Conservation (phyloP, 2,329 filamentous ascomycete genomes). For the Lachnellula occidentalis region DNA sequence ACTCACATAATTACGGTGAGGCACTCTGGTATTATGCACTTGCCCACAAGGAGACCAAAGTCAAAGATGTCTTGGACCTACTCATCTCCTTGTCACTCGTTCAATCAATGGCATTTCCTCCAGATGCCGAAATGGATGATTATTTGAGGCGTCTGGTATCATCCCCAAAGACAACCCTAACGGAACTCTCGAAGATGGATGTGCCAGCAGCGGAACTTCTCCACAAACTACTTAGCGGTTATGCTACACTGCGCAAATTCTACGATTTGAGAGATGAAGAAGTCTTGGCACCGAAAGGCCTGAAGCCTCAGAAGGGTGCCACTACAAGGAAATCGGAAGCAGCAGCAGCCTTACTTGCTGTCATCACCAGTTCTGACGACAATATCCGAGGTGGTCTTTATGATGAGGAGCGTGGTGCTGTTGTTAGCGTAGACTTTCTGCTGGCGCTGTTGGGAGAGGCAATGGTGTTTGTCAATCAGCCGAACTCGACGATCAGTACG, state of each 20-base stretch:
- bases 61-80: constrained; percentile 79
- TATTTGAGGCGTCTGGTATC: constrained; percentile 65
- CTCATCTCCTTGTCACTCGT: constrained; percentile 83
- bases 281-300: constrained; percentile 33
- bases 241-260: constrained; percentile 84
- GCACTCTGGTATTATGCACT: constrained; percentile 88
- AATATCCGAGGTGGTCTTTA: constrained; percentile 88
- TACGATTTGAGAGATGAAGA: constrained; percentile 80
- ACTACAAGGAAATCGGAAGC: constrained; percentile 62
- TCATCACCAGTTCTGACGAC: constrained; percentile 80
- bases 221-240: constrained; percentile 82
- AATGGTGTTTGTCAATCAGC: constrained; percentile 66
- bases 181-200: constrained; percentile 67
- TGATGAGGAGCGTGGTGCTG: constrained; percentile 72
- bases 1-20: constrained; percentile 74
- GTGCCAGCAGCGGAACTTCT: constrained; percentile 77
- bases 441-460: constrained; percentile 79
- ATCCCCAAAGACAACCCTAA: constrained; percentile 66
- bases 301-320: constrained; percentile 37
- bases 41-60: constrained; percentile 70
- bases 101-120: constrained; percentile 76
- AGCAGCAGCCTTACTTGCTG: constrained; percentile 69
- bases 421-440: constrained; percentile 83
- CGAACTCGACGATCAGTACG: constrained; percentile 56
- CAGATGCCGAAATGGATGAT: constrained; percentile 64